Conservation (phyloP, 176 grass and related monocot species). For the Eragrostis curvula region DNA sequence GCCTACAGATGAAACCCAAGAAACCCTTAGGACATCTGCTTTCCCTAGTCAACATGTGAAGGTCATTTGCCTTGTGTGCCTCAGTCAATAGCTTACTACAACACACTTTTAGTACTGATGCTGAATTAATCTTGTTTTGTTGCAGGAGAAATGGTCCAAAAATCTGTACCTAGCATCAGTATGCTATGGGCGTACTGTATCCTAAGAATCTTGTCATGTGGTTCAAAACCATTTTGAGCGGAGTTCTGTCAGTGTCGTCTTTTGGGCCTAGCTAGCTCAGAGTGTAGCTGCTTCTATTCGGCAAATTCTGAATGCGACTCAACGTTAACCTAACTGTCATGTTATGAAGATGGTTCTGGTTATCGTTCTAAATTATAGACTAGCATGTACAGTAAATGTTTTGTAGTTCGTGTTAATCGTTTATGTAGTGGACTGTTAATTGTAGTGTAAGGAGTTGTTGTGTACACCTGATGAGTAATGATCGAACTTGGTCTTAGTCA, state of each 20-base stretch:
- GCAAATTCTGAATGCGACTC: slow-evolving; percentile 27
- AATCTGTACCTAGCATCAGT: slow-evolving; percentile 93
- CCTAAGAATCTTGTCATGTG: slow-evolving; percentile 56
- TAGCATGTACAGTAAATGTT: slow-evolving; percentile 49
- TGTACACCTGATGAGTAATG: slow-evolving; percentile 30
- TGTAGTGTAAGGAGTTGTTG: slow-evolving; percentile 32
- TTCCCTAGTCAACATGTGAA: slow-evolving; percentile 98
- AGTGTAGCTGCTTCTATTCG: not conserved
- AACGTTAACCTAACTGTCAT: not conserved
- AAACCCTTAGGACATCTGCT: slow-evolving; percentile 90
- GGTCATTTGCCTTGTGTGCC: slow-evolving; percentile 46
- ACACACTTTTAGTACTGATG: not conserved
- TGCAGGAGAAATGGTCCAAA: slow-evolving; percentile 97
- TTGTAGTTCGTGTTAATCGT: slow-evolving; percentile 38
- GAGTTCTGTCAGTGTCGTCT: slow-evolving; percentile 8
- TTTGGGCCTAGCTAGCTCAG: slow-evolving; percentile 27
- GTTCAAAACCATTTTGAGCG: not conserved
- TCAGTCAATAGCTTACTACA: slow-evolving; percentile 8
- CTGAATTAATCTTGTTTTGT: slow-evolving; percentile 41
- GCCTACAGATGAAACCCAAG: slow-evolving; percentile 85
- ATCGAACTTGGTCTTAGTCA: slow-evolving; percentile 26
- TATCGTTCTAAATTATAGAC: slow-evolving; percentile 49
- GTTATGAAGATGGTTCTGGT: slow-evolving; percentile 32
- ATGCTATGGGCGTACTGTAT: slow-evolving; percentile 95
- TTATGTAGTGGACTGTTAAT: slow-evolving; percentile 36